phyloP scores from a whole-genome alignment of 345 rosid genomes.

The Citrus trifoliata region DNA sequence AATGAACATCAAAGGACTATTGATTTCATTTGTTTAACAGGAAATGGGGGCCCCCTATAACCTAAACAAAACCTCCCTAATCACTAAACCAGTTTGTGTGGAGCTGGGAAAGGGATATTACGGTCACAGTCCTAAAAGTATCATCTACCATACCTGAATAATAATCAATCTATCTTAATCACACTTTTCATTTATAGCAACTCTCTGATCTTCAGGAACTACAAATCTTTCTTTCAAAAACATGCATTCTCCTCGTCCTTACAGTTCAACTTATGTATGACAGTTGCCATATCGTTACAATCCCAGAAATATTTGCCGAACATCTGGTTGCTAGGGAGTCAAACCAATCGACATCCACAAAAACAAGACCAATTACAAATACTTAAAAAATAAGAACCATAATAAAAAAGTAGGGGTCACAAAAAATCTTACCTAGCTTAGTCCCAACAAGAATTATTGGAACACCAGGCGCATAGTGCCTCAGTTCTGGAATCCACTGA shows the following conservation, averaged over 20 bases:
- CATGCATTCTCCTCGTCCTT: neutral
- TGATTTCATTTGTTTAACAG: neutral
- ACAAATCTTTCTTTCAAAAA: neutral
- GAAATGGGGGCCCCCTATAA: neutral
- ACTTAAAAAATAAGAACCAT: neutral
- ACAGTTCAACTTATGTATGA: neutral
- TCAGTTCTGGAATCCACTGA: constrained; percentile 96
- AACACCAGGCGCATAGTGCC: constrained; percentile 90
- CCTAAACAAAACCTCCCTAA: neutral
- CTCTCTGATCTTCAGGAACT: neutral
- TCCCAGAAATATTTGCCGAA: neutral
- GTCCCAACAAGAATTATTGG: constrained; percentile 87
- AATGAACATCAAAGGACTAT: neutral
- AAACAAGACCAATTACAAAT: neutral
- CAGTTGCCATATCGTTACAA: neutral
- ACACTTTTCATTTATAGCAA: neutral
- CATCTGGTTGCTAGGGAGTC: neutral
- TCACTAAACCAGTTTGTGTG: neutral
- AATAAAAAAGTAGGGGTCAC: neutral
- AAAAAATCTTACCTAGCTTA: constrained; percentile 59
- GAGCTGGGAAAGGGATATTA: neutral
- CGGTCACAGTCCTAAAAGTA: neutral
- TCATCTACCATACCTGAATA: neutral
- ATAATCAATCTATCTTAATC: neutral
- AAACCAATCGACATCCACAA: neutral